Percentiles rank a stretch among this genome's conserved stretches.
Conservation (phyloP, 2,329 filamentous ascomycete genomes). For the Sordariomycetes sp. region DNA sequence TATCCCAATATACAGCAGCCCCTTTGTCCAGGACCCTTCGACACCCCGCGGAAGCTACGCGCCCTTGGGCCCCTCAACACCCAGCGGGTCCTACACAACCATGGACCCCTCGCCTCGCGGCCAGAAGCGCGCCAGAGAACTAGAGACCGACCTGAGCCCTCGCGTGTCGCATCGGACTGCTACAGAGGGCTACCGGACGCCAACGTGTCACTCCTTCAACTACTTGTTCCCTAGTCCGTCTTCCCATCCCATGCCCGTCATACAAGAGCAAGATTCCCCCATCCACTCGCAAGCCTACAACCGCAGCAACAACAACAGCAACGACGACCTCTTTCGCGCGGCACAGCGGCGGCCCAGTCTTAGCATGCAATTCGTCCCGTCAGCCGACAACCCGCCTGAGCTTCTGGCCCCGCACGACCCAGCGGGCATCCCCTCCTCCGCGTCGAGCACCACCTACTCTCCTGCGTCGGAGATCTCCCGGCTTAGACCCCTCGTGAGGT, state of each 20-base stretch:
- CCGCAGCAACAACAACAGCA: no score
- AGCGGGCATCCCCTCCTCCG: constrained; percentile 1
- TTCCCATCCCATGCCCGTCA: constrained; percentile 1
- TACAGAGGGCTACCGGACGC: neutral
- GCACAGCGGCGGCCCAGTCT: neutral
- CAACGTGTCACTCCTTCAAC: neutral
- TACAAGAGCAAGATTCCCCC: neutral
- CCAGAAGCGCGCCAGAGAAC: neutral
- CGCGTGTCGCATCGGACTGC: neutral
- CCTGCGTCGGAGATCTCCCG: neutral
- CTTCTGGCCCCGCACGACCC: neutral
- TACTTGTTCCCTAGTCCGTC: neutral
- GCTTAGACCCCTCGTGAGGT: neutral
- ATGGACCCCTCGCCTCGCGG: neutral
- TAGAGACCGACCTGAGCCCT: neutral
- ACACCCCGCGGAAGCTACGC: no score
- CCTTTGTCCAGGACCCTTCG: no score
- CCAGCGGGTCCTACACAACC: no score
- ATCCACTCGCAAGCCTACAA: neutral
- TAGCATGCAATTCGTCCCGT: neutral
- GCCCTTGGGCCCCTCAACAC: no score
- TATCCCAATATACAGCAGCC: no score
- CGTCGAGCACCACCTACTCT: constrained; percentile 3
- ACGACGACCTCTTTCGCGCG: neutral
- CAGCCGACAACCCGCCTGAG: neutral